Percentiles rank a stretch among this genome's conserved stretches.
phyloP scores from a whole-genome alignment of 495 filamentous ascomycete species.

The Niebla homalea region DNA sequence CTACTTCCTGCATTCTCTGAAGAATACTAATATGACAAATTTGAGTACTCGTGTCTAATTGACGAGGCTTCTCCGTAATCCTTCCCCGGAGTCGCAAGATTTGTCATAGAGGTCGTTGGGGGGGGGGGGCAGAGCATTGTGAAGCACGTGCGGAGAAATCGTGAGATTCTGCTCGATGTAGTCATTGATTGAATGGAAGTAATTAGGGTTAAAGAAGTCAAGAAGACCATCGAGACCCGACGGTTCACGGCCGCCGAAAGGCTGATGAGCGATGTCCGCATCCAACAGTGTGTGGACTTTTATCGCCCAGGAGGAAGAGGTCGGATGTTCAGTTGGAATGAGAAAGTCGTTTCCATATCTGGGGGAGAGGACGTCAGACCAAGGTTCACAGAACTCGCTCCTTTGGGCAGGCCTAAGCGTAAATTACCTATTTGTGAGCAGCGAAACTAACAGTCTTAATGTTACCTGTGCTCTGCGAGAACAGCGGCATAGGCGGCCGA shows the following conservation, averaged over 20 bases:
- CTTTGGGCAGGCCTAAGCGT: background rate
- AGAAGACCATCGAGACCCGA: constrained; percentile 3
- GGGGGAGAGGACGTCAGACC: constrained; percentile 3
- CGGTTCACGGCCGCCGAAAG: background rate
- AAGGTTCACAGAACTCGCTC: background rate
- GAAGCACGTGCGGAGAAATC: constrained; percentile 75
- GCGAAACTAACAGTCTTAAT: constrained; percentile 1
- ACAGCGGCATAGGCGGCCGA: constrained; percentile 17
- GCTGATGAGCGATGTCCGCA: background rate
- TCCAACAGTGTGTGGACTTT: constrained; percentile 8
- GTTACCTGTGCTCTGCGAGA: constrained; percentile 14
- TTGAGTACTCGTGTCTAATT: too few relatives aligned
- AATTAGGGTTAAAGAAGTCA: constrained; percentile 6
- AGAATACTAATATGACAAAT: too few relatives aligned
- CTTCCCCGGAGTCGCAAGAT: constrained; percentile 71
- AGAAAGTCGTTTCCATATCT: too few relatives aligned
- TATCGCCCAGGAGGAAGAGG: too few relatives aligned
- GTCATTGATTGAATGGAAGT: constrained; percentile 15
- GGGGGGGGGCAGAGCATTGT: constrained; percentile 63
- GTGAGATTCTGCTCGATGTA: constrained; percentile 26
- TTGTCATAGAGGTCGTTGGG: constrained; percentile 70
- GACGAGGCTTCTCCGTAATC: too few relatives aligned
- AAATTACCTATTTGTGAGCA: constrained; percentile 8
- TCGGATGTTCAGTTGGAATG: too few relatives aligned
- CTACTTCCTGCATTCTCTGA: too few relatives aligned